Evolutionary conservation across 495 filamentous ascomycete species (phyloP).

Genomic region (Xylaria curta): DNA sequence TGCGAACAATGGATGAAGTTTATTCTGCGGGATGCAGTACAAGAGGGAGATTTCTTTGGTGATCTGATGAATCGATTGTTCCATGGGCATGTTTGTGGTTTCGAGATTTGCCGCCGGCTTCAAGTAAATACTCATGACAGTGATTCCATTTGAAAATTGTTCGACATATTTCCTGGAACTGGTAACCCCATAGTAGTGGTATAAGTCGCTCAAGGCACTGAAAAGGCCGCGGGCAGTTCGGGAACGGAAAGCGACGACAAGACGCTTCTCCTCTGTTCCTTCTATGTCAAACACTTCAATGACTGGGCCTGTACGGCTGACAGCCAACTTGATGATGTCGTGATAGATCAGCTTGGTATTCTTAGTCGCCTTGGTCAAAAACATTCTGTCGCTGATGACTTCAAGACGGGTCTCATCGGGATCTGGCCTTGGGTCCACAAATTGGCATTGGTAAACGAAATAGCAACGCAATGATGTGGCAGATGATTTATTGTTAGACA

Average conservation of each 20-base stretch:
- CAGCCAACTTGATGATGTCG: conserved; percentile 85
- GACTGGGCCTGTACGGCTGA: conserved; percentile 84
- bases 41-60: conserved; percentile 97
- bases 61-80: conserved; percentile 96
- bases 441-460: conserved; percentile 96
- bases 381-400: conserved; percentile 89
- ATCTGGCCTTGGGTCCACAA: conserved; percentile 72
- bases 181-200: conserved; percentile 98
- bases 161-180: conserved; percentile 97
- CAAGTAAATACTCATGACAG: conserved; percentile 93
- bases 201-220: conserved; percentile 92
- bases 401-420: conserved; percentile 87
- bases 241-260: conserved; percentile 93
- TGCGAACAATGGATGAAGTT: conserved; percentile 87
- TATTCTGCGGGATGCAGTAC: conserved; percentile 97
- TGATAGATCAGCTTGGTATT: conserved; percentile 97
- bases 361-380: conserved; percentile 91
- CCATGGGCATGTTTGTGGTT: conserved; percentile 64
- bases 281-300: conserved; percentile 98
- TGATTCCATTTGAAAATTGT: conserved; percentile 98
- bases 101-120: conserved; percentile 67
- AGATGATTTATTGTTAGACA: conserved; percentile 54
- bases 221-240: conserved; percentile 93
- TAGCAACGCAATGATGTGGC: conserved; percentile 92
- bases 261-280: conserved; percentile 83